Base-by-base conservation (phyloP, 1,139 yeast species). In the Saccharomyces hybrid region DNA sequence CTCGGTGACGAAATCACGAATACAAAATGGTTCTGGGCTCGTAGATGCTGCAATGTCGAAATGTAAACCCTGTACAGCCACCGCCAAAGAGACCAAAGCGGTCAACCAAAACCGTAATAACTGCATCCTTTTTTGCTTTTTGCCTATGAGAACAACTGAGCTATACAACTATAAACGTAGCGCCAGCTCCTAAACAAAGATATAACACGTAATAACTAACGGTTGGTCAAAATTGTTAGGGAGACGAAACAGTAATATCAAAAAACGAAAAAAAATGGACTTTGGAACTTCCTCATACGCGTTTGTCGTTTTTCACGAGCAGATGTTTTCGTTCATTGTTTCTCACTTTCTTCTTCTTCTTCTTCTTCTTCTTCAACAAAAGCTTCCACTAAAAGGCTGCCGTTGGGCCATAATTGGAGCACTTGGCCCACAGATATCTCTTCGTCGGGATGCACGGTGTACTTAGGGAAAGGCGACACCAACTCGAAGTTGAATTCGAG, bases 1-100 rank as follows among this genome's bases (percentile, higher is more conserved):
- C 63, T 83, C 86, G 54, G 80, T 77, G 52, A 88, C 95, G 69
- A 91, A 91, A 70, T 91, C 97, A 69, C 98, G 86, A 60, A 91
- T 81, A 76, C 99, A 91, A 57, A 80, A 75, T 32, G 84, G 84
- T 49, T 65, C 62, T 68, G 78, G 60, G 74, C 80, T 62, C 60
- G 71, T 51, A 28, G 55, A 41, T 14, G 76, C 76, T 53, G 68
- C 69, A 19, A 74, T 62, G 49, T 73, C 76, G 51, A 73, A 69
- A 57, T 65, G 73, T 48, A 71, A 56, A 46, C 49, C 54, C 23
- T 46, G 46, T 11, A 55, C 38, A n/a, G 38, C 38, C 19, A 32
- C 38, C 38, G 14, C 19, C 38, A 32, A 32, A n/a, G 38, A 32
- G 38, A 47, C 29, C 49, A 44, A 49, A 49, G 27, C 46, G 3